phyloP scores from a whole-genome alignment of 1,139 yeast genomes.

The Pichia sp. region DNA sequence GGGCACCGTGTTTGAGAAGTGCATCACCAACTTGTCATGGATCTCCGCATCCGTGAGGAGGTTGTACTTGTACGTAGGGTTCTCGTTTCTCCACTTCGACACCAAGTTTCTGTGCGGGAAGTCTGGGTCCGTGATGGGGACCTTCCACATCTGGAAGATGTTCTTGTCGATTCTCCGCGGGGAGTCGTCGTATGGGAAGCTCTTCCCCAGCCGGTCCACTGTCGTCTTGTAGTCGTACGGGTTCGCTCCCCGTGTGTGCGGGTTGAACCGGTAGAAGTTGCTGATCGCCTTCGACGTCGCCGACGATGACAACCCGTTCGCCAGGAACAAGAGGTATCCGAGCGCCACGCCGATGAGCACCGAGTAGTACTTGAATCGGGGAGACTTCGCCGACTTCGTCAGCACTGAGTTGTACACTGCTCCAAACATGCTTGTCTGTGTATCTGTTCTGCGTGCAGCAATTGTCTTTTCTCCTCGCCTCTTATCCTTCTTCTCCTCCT shows the following conservation, averaged over 20 bases:
- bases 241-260: conserved; percentile 31
- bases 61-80: conserved; percentile 61
- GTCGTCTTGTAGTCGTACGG: conserved; percentile 31
- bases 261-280: conserved; percentile 29
- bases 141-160: conserved; percentile 98
- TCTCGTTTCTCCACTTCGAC: conserved; percentile 49
- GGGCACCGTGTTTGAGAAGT: conserved; percentile 37
- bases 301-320: conserved; percentile 24
- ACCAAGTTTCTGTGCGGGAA: conserved; percentile 49
- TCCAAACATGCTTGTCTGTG: not conserved
- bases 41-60: conserved; percentile 53
- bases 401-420: not conserved
- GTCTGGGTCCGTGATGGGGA: conserved; percentile 48
- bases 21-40: conserved; percentile 24
- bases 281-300: conserved; percentile 25
- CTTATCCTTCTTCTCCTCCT: too few relatives aligned
- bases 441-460: not conserved
- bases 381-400: conserved; percentile 12
- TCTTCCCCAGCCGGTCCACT: conserved; percentile 27
- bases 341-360: conserved; percentile 25
- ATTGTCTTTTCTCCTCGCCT: too few relatives aligned
- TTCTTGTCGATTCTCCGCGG: conserved; percentile 73
- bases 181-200: conserved; percentile 31
- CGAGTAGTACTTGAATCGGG: conserved; percentile 23
- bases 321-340: conserved; percentile 24